These are phyloP conservation scores for Phytophthora meadii DNA, from an alignment of 352 stramenopile genomes.

Conservation along the genomic window DNA sequence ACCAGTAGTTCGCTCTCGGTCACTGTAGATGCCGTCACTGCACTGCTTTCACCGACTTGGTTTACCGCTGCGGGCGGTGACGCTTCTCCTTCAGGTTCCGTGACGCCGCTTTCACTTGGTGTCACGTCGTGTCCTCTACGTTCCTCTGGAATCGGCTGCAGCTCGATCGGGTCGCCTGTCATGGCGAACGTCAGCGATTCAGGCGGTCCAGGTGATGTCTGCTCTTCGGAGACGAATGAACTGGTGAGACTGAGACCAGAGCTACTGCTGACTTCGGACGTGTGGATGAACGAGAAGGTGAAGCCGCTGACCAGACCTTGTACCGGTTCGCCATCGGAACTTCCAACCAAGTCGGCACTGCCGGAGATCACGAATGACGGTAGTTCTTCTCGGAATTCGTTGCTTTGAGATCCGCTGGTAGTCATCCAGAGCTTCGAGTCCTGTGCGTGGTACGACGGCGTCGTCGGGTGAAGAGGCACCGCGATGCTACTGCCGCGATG, in stretches of 20 bases:
- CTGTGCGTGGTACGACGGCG: slow-evolving; percentile 40
- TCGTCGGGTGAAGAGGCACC: slow-evolving; percentile 36
- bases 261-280: slow-evolving; percentile 47
- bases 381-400: slow-evolving; percentile 43
- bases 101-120: slow-evolving; percentile 12
- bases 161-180: slow-evolving; percentile 29
- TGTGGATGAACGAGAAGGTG: slow-evolving; percentile 79
- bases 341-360: slow-evolving; percentile 50
- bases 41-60: slow-evolving; percentile 21
- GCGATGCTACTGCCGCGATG: slow-evolving; percentile 18
- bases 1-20: slow-evolving; percentile 30
- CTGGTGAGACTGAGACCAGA: slow-evolving; percentile 28
- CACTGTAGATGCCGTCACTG: slow-evolving; percentile 20
- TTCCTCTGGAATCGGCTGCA: slow-evolving; percentile 45
- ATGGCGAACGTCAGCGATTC: slow-evolving; percentile 33
- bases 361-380: slow-evolving; percentile 60
- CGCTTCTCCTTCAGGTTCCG: slow-evolving; percentile 26
- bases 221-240: slow-evolving; percentile 14
- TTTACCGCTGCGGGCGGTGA: slow-evolving; percentile 6
- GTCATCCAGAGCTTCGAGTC: slow-evolving; percentile 21
- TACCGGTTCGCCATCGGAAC: slow-evolving; percentile 65
- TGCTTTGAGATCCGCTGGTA: slow-evolving; percentile 31
- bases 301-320: slow-evolving; percentile 65
- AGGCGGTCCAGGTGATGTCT: slow-evolving; percentile 18
- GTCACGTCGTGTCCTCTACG: slow-evolving; percentile 15